Base-by-base conservation (phyloP, 768 basidiomycete genomes). In the Paxillus ammoniavirescens region DNA sequence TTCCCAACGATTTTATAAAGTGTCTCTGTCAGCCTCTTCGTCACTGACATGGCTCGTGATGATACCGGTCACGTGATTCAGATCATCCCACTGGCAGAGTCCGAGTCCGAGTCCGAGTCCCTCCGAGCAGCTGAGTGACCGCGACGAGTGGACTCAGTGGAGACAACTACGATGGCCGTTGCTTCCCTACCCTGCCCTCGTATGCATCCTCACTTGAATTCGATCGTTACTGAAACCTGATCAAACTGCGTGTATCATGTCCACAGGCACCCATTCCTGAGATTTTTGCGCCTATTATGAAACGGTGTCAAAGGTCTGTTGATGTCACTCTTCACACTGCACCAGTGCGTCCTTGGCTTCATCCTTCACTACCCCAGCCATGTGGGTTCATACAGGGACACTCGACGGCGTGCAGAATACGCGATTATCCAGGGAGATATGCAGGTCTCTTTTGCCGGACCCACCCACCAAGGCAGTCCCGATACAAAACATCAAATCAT, bases 1-100 rank as follows among this genome's bases (percentile, higher is more conserved):
- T 65, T 46, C 36, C 38, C 26, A 21, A 37, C 38, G 45, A 47
- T 42, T 65, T 60, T 67, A 58, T 60, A 55, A 2, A 26, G 6
- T 41, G 44, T 42, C 40, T 30, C 38, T 28, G 26, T 12, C 48
- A 48, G 45, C 46, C 33, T 57, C 50, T 38, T 58, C n/a, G 3
- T 7, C 6, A 8, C 21, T 42, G 41, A 31, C 42, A 45, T 26
- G 1, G 21, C 21, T 21, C n/a, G 7, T 28, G 43, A 44, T 45
- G 43, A 45, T 30, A 28, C 23, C 4, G 21, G 30, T 45, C 43
- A 45, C 43, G 43, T 45, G 43, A 45, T 17, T 2, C 15, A 15
- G 13, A 38, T 38, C 37, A 26, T 6, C 26, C 26, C 21, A 21
- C 21, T 21, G 21, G 21, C 21, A 21, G n/a, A n/a, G 2, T 21